These are phyloP conservation scores for Primulina huaijiensis DNA, from an alignment of 257 asterid species.

Conservation along the genomic window DNA sequence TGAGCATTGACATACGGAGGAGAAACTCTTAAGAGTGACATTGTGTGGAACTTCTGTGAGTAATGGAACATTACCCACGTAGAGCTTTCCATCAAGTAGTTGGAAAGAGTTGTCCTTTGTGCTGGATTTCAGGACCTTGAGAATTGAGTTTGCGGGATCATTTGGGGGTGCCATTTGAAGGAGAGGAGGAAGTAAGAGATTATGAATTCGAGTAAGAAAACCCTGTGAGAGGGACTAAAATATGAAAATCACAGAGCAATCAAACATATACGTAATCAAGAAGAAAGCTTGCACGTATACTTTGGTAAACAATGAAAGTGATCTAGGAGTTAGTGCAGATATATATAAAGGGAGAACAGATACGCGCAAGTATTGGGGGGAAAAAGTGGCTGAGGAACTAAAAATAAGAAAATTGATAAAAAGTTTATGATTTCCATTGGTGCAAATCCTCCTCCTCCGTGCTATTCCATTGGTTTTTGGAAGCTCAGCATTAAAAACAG, in stretches of 20 bases:
- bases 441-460: neutral
- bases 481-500: neutral
- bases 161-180: conserved; percentile 50
- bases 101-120: conserved; percentile 31
- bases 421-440: no score
- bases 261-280: neutral
- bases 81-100: conserved; percentile 40
- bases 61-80: conserved; percentile 36
- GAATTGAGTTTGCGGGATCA: conserved; percentile 32
- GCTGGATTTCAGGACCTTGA: conserved; percentile 22
- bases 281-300: neutral
- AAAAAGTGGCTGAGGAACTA: no score
- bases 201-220: conserved; percentile 1
- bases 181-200: conserved; percentile 2
- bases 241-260: neutral
- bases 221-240: neutral
- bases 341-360: neutral
- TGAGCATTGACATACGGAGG: conserved; percentile 41
- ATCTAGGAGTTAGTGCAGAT: neutral
- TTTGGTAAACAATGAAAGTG: no score
- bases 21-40: conserved; percentile 50
- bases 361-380: no score
- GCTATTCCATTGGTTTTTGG: neutral
- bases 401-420: no score
- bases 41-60: conserved; percentile 53